These are phyloP conservation scores for Penicillium oxalicum DNA, from an alignment of 2,329 filamentous ascomycete species.

Conservation along the genomic window DNA sequence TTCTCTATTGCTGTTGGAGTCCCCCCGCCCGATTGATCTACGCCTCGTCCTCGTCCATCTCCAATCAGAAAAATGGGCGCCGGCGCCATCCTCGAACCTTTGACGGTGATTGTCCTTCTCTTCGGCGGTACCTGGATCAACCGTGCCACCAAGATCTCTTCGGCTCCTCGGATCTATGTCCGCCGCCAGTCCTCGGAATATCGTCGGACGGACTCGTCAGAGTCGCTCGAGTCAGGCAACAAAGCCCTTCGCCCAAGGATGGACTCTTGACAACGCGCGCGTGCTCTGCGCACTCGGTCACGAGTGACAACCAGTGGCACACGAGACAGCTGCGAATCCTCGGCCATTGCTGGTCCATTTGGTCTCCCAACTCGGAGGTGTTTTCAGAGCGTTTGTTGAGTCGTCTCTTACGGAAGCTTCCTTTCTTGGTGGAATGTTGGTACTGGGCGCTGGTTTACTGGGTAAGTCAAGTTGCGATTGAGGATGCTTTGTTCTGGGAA, in stretches of 20 bases:
- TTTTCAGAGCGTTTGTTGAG: conserved; percentile 58
- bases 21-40: no score
- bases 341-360: conserved; percentile 44
- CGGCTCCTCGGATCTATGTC: conserved; percentile 9
- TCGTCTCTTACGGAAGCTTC: conserved; percentile 59
- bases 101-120: conserved; percentile 55
- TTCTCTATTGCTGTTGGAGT: background rate
- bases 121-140: conserved; percentile 60
- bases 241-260: conserved; percentile 33
- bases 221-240: conserved; percentile 37
- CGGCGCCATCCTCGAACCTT: conserved; percentile 56
- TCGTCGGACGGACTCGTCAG: conserved; percentile 29
- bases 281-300: conserved; percentile 35
- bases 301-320: conserved; percentile 46
- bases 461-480: conserved; percentile 44
- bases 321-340: conserved; percentile 46
- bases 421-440: conserved; percentile 69
- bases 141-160: conserved; percentile 38
- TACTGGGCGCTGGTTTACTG: conserved; percentile 74
- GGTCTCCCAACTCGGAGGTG: conserved; percentile 56
- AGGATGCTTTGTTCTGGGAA: no score
- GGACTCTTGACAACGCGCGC: conserved; percentile 27
- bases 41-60: no score
- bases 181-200: conserved; percentile 17
- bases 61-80: conserved; percentile 42